Conservation (phyloP, 1,284 basidiomycete genomes). For the Xerocomus amazonicus region DNA sequence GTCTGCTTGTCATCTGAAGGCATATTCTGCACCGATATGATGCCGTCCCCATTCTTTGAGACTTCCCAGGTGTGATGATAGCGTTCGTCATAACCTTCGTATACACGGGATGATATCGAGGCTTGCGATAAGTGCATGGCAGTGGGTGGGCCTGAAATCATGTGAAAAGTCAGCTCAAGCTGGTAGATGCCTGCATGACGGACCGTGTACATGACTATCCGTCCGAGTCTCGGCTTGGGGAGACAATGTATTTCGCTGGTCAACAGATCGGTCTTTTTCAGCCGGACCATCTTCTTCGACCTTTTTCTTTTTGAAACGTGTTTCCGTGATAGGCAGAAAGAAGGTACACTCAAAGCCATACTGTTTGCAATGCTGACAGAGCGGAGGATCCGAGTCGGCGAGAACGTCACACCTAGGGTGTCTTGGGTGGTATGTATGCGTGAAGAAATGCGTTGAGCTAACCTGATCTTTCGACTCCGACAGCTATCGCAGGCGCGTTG, state of each 20-base stretch:
- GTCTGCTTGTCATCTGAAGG: conserved; percentile 50
- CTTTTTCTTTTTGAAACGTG: conserved; percentile 95
- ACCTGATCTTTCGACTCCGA: conserved; percentile 90
- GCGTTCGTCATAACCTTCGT: conserved; percentile 83
- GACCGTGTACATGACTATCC: conserved; percentile 62
- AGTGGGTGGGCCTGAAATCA: conserved; percentile 71
- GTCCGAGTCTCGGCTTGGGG: conserved; percentile 39
- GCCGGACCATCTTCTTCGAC: conserved; percentile 60
- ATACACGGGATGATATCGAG: conserved; percentile 76
- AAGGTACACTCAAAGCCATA: conserved; percentile 93
- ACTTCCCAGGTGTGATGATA: conserved; percentile 85
- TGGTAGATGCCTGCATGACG: conserved; percentile 26
- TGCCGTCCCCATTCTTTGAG: conserved; percentile 76
- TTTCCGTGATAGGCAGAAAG: conserved; percentile 97
- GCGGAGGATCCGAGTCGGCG: conserved; percentile 65
- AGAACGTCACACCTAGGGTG: conserved; percentile 71
- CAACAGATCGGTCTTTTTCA: conserved; percentile 38
- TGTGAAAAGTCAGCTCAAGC: conserved; percentile 9
- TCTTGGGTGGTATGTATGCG: conserved; percentile 16
- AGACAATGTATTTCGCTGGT: conserved; percentile 32
- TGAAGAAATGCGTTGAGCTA: conserved; percentile 18
- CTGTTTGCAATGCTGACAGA: conserved; percentile 86
- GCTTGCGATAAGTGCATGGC: conserved; percentile 84
- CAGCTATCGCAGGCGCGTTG: conserved; percentile 90
- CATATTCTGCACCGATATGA: conserved; percentile 81